Base-by-base conservation (phyloP, 176 grass and related monocot genomes). In the Eremochloa ophiuroides region DNA sequence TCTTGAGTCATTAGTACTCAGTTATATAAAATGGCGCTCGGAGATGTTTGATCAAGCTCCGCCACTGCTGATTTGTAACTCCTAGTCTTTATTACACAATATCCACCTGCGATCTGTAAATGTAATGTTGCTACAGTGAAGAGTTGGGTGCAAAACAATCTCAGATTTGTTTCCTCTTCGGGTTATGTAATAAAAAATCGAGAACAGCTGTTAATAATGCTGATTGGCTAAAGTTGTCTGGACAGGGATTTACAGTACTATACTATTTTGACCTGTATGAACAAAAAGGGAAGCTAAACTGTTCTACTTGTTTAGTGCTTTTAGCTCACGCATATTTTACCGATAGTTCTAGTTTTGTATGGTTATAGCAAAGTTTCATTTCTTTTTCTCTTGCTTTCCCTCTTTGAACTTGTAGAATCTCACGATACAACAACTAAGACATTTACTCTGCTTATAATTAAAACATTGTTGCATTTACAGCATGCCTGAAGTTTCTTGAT, bases 401-500 rank as follows among this genome's bases (percentile, higher is more conserved):
- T 74, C 14, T 56, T 17, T 66, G 5, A 16, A 31, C 44, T 72
- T 53, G 28, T 68, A 53, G 50, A 60, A 34, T 87, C 34, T 71
- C 10, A 12, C 3, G 28, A 29, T 83, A 67, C n/a, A 51, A 73
- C 31, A 5, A 42, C 41, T 71, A 69, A 73, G 39, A 56, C 44
- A 74, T 39, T 14, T 80, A 6, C 55, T 34, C 82, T 69, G 17
- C 75, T 88, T 16, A 94, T 68, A 8, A 33, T 62, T 63, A 29
- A 37, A 48, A 3, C n/a, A 34, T 66, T 94, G 22, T 86, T 85
- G 67, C 27, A 76, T 89, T 88, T 34, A 74, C 91, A 98, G 96
- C 79, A 33, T 98, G 93, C 63, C 77, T 98, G 82, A 91, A 95
- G 64, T 80, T 91, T 70, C 76, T 93, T 40, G 80, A 62, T 58